Conservation (phyloP, 768 basidiomycete species). For the Lactarius trivialis region DNA sequence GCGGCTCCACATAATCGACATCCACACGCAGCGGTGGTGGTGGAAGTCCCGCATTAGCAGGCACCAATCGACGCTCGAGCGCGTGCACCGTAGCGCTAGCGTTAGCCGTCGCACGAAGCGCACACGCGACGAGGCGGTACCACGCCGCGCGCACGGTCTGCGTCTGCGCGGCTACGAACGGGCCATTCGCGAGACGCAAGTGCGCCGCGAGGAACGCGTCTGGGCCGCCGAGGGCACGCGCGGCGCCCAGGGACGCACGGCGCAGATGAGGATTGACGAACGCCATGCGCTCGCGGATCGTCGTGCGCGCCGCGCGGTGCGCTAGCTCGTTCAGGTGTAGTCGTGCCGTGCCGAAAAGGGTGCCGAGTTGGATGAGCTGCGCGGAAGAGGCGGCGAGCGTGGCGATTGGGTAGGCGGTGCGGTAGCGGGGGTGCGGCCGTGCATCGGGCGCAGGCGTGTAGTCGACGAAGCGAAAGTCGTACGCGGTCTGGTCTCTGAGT, state of each 20-base stretch:
- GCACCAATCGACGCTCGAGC: conserved; percentile 13
- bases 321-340: conserved; percentile 41
- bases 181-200: conserved; percentile 62
- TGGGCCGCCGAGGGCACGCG: conserved; percentile 33
- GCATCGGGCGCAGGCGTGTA: conserved; percentile 12
- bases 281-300: conserved; percentile 51
- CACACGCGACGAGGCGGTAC: conserved; percentile 47
- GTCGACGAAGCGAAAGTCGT: conserved; percentile 59
- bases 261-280: conserved; percentile 46
- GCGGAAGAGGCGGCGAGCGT: conserved; percentile 36
- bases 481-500: conserved; percentile 50
- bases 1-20: conserved; percentile 25
- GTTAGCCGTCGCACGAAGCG: conserved; percentile 34
- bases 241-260: conserved; percentile 36
- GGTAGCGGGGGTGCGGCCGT: conserved; percentile 33
- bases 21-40: conserved; percentile 19
- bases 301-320: conserved; percentile 39
- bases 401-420: conserved; percentile 37
- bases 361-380: conserved; percentile 62
- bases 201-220: conserved; percentile 54
- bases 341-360: conserved; percentile 70
- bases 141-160: conserved; percentile 45
- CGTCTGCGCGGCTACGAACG: conserved; percentile 41
- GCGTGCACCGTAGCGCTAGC: conserved; percentile 5
- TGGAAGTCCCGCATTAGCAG: conserved; percentile 22